Evolutionary conservation across 768 basidiomycete genomes (phyloP).

Genomic region (Collybiopsis confluens): DNA sequence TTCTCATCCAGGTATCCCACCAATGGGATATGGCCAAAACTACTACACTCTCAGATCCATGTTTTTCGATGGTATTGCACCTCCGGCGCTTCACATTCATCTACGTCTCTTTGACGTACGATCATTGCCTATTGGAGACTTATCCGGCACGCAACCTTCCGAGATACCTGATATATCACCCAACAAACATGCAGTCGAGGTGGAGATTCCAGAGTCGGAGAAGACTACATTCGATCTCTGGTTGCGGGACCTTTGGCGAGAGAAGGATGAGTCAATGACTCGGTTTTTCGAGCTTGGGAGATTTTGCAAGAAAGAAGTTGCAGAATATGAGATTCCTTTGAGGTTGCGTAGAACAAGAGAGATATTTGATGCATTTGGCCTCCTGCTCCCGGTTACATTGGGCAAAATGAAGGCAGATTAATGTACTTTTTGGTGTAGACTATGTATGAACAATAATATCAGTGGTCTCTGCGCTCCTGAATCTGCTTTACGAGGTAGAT

Average conservation of each 20-base stretch:
- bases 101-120: slow-evolving; percentile 71
- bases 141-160: slow-evolving; percentile 32
- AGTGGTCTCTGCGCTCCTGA: slow-evolving; percentile 37
- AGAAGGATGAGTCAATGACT: slow-evolving; percentile 81
- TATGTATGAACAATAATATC: not conserved
- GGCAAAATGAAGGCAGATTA: slow-evolving; percentile 22
- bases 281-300: slow-evolving; percentile 52
- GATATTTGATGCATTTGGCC: slow-evolving; percentile 63
- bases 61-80: slow-evolving; percentile 75
- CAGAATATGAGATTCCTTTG: slow-evolving; percentile 52
- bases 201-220: slow-evolving; percentile 54
- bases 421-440: not conserved
- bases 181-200: slow-evolving; percentile 30
- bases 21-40: slow-evolving; percentile 76
- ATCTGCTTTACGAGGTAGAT: slow-evolving; percentile 73
- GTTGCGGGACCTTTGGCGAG: slow-evolving; percentile 76
- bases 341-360: slow-evolving; percentile 51
- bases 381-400: slow-evolving; percentile 58
- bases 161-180: slow-evolving; percentile 22
- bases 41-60: slow-evolving; percentile 90
- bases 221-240: slow-evolving; percentile 73
- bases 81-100: slow-evolving; percentile 86
- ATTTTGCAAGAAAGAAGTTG: slow-evolving; percentile 30
- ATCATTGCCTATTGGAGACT: slow-evolving; percentile 68
- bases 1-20: slow-evolving; percentile 58